Evolutionary conservation across 148 eudicot species (phyloP), one percentile per base, ranked within the genome.

Genomic region (Rhododendron ferrugineum): DNA sequence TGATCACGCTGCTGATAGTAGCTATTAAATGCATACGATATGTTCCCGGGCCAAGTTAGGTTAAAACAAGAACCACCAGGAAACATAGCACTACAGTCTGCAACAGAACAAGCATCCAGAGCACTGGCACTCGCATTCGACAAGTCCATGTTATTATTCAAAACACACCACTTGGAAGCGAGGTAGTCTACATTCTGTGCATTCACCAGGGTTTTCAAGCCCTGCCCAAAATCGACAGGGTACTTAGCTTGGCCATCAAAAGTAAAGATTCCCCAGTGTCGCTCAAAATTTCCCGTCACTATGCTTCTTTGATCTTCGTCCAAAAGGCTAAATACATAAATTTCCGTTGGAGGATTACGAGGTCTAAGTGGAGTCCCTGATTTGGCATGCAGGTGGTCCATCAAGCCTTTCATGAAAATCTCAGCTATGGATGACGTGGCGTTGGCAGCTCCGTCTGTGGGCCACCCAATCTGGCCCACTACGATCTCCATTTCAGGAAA

Each of bases 191-290:
- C 96, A 82, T 90, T 91, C 84, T 91, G 87, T 36, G 98, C 98
- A 85, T 96, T 91, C 83, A 90, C 89, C 20, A 93, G 89, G 76
- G 87, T 86, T 85, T 82, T 89, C 8, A 90, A 89, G 82, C 92
- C 92, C 86, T 88, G 88, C 14, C 93, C 91, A 26, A 94, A 88
- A 84, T 91, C 90, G 77, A 92, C 86, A 13, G 80, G 89, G 88
- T 96, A 96, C 84, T 96, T 96, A 84, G 95, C 94, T 88, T 94
- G 98, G n/a, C 99, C 99, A 66, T 96, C 99, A 64, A 96, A 96
- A 62, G 97, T 93, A 86, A 96, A 96, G 72, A 94, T 44, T 28
- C 98, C 99, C 95, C 95, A 94, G 82, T 96, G 98, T 82, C 97
- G 91, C 85, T 96, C 97, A 36, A 92, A 96, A 82, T 87, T 86